Base-by-base conservation (phyloP, 768 basidiomycete species). In the Lyophyllum semitale region DNA sequence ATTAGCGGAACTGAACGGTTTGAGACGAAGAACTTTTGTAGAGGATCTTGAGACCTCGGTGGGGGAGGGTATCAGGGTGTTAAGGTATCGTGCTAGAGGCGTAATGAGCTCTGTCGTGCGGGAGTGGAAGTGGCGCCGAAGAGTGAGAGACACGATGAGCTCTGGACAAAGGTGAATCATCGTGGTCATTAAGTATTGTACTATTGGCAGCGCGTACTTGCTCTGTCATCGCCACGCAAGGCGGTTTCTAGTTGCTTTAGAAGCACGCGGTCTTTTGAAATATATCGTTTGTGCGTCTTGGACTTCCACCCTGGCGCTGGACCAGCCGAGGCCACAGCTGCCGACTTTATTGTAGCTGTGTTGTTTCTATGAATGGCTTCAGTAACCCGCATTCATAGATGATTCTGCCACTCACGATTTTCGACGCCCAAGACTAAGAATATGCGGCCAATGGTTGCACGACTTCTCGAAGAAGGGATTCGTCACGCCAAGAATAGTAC, bases 41-140 rank as follows among this genome's bases (percentile, higher is more conserved):
- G 66, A 64, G 44, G 67, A 61, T 15, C 74, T 63, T 29, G 80
- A 68, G 40, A 81, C 73, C 61, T 86, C 84, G 8, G 76, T 70
- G 6, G 84, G 87, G 18, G 84, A 80, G 54, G 92, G 91, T 68
- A 95, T 92, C 45, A 95, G 80, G 1, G 88, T 88, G 56, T 91
- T 89, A 38, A 98, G 85, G 75, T 98, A 98, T 60, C 95, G 84
- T 62, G 95, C 88, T 4, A 98, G 80, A 0, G 96, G 96, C 2
- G 91, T 87, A 20, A 98, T 82, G 57, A 98, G 78, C 51, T 88
- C 88, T 18, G 88, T 90, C 1, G 96, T 93, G 42, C 95, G 81
- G 37, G 89, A 83, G 50, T 85, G 85, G 68, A 98, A 93, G 66
- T 98, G 93, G 43, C 84, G 77, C 22, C 92, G 85, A 12, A 96